A percentile compares a stretch with the other conserved stretches of the same genome.
Evolutionary conservation across 1,139 yeast species (phyloP).

Genomic region (Candida sp.): DNA sequence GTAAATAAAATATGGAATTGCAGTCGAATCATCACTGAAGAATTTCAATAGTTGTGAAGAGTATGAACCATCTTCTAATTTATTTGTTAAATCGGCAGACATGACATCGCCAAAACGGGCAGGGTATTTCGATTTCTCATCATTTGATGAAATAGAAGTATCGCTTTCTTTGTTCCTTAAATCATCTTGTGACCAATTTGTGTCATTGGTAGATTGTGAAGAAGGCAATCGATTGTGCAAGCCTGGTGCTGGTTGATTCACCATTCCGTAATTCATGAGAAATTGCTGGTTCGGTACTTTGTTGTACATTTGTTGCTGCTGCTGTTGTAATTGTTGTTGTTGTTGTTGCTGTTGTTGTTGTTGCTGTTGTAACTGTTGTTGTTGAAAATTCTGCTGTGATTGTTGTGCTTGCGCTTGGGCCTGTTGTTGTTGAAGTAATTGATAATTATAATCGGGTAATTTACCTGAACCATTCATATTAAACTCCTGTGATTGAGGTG

Average conservation of each 20-base stretch:
- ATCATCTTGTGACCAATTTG: slow-evolving; percentile 47
- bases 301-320: slow-evolving; percentile 8
- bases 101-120: slow-evolving; percentile 6
- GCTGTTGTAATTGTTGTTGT: slow-evolving; percentile 12
- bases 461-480: not conserved
- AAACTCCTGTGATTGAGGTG: slow-evolving; percentile 6
- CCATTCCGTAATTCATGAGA: slow-evolving; percentile 3
- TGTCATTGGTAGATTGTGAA: slow-evolving; percentile 45
- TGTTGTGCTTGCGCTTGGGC: slow-evolving; percentile 7
- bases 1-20: slow-evolving; percentile 70
- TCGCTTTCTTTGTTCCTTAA: slow-evolving; percentile 35
- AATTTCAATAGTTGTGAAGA: slow-evolving; percentile 56
- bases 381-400: not conserved
- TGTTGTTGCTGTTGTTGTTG: slow-evolving; percentile 15
- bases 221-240: slow-evolving; percentile 14
- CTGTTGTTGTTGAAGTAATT: slow-evolving; percentile 21
- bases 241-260: slow-evolving; percentile 7
- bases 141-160: slow-evolving; percentile 39
- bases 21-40: slow-evolving; percentile 68
- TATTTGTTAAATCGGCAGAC: slow-evolving; percentile 4
- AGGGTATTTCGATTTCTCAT: slow-evolving; percentile 14
- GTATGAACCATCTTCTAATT: slow-evolving; percentile 35
- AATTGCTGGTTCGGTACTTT: slow-evolving; percentile 2
- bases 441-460: slow-evolving; percentile 9
- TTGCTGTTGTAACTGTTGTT: slow-evolving; percentile 25